Percentiles rank a stretch among this genome's conserved stretches.
These are phyloP conservation scores for Salix caprea DNA, from an alignment of 345 rosid genomes.

Conservation along the genomic window DNA sequence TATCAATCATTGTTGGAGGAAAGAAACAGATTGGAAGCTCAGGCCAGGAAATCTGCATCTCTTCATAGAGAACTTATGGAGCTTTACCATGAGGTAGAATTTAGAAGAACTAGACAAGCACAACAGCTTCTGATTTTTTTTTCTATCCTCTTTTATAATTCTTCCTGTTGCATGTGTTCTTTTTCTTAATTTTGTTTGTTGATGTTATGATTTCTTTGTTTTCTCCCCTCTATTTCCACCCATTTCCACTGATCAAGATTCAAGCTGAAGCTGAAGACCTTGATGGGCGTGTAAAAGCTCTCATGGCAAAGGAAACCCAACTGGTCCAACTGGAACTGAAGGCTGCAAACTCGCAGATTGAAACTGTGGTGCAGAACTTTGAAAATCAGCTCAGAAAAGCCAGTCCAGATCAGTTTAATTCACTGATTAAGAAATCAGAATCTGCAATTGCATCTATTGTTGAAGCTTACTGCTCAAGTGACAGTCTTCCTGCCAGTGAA, in stretches of 20 bases:
- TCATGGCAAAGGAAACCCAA: conserved; percentile 55
- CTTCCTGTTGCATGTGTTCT: background rate
- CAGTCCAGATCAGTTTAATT: conserved; percentile 46
- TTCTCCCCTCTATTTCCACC: background rate
- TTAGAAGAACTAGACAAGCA: background rate
- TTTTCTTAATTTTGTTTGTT: background rate
- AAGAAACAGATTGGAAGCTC: conserved; percentile 60
- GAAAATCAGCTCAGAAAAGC: conserved; percentile 43
- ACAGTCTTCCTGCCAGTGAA: conserved; percentile 32
- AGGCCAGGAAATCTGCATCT: conserved; percentile 50
- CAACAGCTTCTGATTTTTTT: background rate
- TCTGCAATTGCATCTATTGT: conserved; percentile 58
- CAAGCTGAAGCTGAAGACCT: conserved; percentile 64
- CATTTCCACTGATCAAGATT: conserved; percentile 45
- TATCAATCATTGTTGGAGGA: conserved; percentile 75
- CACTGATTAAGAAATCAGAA: conserved; percentile 57
- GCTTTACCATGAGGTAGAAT: conserved; percentile 61
- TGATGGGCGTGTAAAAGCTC: conserved; percentile 48
- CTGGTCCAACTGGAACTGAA: conserved; percentile 52
- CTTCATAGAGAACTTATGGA: conserved; percentile 57
- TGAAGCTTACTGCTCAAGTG: conserved; percentile 44
- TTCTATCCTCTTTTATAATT: background rate
- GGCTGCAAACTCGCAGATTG: conserved; percentile 48
- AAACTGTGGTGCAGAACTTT: conserved; percentile 49
- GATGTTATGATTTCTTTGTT: background rate